Base-by-base conservation (phyloP, 1,284 basidiomycete species). In the Cryptococcus sp. region DNA sequence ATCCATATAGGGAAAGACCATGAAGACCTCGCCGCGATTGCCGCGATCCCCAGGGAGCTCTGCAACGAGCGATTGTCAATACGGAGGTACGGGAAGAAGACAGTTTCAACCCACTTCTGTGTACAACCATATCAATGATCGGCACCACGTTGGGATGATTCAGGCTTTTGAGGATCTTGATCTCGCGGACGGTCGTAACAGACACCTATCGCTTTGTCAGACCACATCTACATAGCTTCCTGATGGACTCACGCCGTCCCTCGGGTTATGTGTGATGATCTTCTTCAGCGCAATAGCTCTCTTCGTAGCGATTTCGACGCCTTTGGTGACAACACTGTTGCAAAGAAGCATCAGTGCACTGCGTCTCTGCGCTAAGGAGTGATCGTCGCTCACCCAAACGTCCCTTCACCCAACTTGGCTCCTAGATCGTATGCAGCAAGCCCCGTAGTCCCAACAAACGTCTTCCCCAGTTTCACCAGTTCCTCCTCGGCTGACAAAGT, bases 1-100 rank as follows among this genome's bases (percentile, higher is more conserved):
- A 70, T 98, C 95, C 93, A 98, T 97, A 79, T 96, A 99, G 0
- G 95, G 95, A 73, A 98, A 98, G 38, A 98, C 94, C 94, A 99
- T 97, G 79, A 91, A 97, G 19, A 84, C 81, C 51, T 82, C 82
- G 50, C 93, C 83, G 70, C 71, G 66, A 48, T 64, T 54, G n/a
- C 53, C 62, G 11, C 64, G 60, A 52, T 71, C 68, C 1, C 54
- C 60, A 4, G 67, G 65, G 15, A 65, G 56, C 55, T 65, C 61
- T 71, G 54, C 46, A 52, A 42, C 51, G 61, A 58, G 13, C 38
- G 27, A n/a, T 35, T 47, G 48, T 56, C 48, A 56, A 40, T 35
- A 6, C 19, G 19, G 8, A n/a, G 23, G 30, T 22, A 17, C 27
- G 2, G 43, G 27, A 17, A 38, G n/a, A 46, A 47, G 27, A 5